A percentile compares a stretch with the other conserved stretches of the same genome.
These are phyloP conservation scores for Heliamphora pulchella DNA, from an alignment of 179 eudicot species.

Conservation along the genomic window DNA sequence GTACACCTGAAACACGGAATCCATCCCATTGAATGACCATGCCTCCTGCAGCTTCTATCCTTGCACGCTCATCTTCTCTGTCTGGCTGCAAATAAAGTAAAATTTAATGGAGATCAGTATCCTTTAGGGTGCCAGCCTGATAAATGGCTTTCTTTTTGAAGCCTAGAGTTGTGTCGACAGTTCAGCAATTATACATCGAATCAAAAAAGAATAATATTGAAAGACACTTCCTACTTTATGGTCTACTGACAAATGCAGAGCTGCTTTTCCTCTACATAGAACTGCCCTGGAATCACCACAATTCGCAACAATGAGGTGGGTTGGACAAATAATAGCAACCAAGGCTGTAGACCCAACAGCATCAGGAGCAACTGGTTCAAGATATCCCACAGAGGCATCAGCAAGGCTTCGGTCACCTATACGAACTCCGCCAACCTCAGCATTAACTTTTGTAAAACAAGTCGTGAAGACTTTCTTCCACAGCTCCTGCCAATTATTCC, in stretches of 20 bases:
- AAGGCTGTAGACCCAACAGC: conserved; percentile 77
- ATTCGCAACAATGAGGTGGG: conserved; percentile 51
- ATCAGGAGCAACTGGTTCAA: conserved; percentile 53
- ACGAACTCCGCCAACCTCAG: conserved; percentile 42
- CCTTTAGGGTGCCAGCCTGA: not conserved
- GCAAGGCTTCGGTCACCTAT: conserved; percentile 17
- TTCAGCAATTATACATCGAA: not conserved
- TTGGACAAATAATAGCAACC: conserved; percentile 51
- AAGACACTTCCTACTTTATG: conserved; percentile 42
- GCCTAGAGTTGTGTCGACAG: no score
- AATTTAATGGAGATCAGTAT: conserved; percentile 18
- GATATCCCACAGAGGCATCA: conserved; percentile 28
- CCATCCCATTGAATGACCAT: conserved; percentile 79
- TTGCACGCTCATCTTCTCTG: conserved; percentile 68
- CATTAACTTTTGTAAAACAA: conserved; percentile 50
- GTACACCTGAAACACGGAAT: conserved; percentile 79
- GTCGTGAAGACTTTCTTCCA: conserved; percentile 43
- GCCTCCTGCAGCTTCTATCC: conserved; percentile 82
- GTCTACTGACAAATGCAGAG: conserved; percentile 54
- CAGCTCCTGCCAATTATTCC: conserved; percentile 28
- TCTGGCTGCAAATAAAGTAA: conserved; percentile 53
- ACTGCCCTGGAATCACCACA: conserved; percentile 75
- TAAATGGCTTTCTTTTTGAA: no score
- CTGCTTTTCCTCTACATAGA: conserved; percentile 54
- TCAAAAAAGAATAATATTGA: conserved; percentile 3